Evolutionary conservation across 345 rosid genomes (phyloP).

Genomic region (Triadica sebifera): DNA sequence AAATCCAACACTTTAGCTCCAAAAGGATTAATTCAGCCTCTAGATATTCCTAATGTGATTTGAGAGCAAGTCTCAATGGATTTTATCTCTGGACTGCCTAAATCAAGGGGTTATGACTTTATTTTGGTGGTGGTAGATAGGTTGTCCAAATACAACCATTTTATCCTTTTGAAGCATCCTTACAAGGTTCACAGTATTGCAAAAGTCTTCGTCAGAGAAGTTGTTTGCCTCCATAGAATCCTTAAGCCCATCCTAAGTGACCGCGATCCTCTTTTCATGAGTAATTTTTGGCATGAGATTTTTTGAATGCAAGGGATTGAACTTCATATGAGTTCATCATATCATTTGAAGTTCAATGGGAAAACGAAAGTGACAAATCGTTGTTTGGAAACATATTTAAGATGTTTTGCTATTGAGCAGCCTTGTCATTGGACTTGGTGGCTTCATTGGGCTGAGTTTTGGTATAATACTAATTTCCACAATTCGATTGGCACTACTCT

Average conservation of each 20-base stretch:
- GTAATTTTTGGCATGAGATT: background rate
- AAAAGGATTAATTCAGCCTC: background rate
- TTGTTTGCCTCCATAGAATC: background rate
- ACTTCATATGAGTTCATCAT: background rate
- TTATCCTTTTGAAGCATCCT: background rate
- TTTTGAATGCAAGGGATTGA: background rate
- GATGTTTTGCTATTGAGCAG: background rate
- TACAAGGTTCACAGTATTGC: background rate
- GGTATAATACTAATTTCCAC: background rate
- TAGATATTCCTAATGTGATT: background rate
- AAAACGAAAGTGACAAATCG: background rate
- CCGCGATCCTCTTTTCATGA: background rate
- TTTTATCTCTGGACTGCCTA: too few relatives aligned
- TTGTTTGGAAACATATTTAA: background rate
- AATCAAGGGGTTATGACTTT: too few relatives aligned
- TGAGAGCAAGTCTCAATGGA: too few relatives aligned
- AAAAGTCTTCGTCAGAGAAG: background rate
- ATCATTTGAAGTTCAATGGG: background rate
- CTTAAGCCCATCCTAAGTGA: background rate
- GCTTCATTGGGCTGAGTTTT: background rate
- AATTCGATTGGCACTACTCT: background rate
- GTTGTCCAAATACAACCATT: background rate
- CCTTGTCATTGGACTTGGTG: background rate
- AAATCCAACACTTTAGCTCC: background rate
- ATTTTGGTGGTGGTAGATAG: background rate